Evolutionary conservation across 352 stramenopile genomes (phyloP).

Genomic region (Phytopythium helicoides): DNA sequence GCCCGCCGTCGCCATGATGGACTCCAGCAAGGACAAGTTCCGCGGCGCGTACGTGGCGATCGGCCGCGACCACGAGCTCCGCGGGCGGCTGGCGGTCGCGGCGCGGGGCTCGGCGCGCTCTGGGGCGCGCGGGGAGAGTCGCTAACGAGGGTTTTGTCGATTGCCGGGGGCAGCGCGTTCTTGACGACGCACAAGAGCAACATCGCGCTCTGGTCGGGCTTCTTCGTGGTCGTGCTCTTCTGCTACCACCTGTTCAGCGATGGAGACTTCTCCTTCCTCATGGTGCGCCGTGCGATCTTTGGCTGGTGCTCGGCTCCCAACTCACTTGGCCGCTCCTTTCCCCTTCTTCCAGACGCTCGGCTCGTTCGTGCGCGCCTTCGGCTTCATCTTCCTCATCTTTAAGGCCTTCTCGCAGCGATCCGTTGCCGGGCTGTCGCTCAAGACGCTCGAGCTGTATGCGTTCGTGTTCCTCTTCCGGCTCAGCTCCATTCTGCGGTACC

Average conservation of each 20-base stretch:
- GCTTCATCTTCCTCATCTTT: slow-evolving; percentile 93
- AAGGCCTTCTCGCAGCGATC: slow-evolving; percentile 93
- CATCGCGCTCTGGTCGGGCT: slow-evolving; percentile 95
- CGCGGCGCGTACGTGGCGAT: slow-evolving; percentile 35
- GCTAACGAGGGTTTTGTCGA: slow-evolving; percentile 3
- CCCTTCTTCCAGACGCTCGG: slow-evolving; percentile 83
- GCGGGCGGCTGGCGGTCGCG: background rate
- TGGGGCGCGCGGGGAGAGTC: too few species aligned
- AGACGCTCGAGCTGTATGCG: slow-evolving; percentile 97
- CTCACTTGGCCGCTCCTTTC: background rate
- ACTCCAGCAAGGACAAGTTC: slow-evolving; percentile 58
- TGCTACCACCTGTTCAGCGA: slow-evolving; percentile 97
- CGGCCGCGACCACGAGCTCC: too few species aligned
- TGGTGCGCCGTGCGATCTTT: slow-evolving; percentile 75
- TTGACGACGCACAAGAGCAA: slow-evolving; percentile 92
- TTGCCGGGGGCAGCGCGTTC: slow-evolving; percentile 50
- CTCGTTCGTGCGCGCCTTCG: slow-evolving; percentile 88
- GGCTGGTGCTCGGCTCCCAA: background rate
- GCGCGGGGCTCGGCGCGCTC: background rate
- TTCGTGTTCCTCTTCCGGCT: slow-evolving; percentile 97
- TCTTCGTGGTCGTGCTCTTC: slow-evolving; percentile 93
- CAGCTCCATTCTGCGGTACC: slow-evolving; percentile 96
- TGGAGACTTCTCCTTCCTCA: slow-evolving; percentile 98
- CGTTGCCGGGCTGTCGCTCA: slow-evolving; percentile 93
- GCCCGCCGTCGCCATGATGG: slow-evolving; percentile 36